These are phyloP conservation scores for Spiraea crenata DNA, from an alignment of 331 rosid species.

Conservation along the genomic window DNA sequence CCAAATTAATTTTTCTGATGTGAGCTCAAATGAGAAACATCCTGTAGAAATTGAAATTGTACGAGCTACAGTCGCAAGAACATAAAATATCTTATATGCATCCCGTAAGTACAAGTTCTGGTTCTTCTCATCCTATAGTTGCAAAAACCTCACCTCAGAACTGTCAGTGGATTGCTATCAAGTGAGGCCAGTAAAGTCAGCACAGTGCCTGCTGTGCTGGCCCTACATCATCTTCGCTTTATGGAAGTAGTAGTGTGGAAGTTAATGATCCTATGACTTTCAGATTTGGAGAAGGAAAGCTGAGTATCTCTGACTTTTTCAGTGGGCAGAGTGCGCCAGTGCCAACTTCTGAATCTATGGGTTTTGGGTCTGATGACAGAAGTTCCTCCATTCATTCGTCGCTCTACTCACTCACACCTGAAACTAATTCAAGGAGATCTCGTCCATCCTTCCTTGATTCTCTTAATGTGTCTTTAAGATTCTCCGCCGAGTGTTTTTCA, in stretches of 20 bases:
- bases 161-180: constrained; percentile 33
- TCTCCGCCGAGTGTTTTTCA: constrained; percentile 47
- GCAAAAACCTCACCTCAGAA: constrained; percentile 49
- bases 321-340: constrained; percentile 34
- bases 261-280: constrained; percentile 37
- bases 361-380: constrained; percentile 39
- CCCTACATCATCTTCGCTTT: constrained; percentile 32
- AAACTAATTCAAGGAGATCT: constrained; percentile 61
- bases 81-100: constrained; percentile 40
- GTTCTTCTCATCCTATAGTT: constrained; percentile 41
- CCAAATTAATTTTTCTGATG: constrained; percentile 42
- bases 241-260: constrained; percentile 58
- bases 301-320: constrained; percentile 33
- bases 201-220: constrained; percentile 31
- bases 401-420: constrained; percentile 37
- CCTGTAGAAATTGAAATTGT: constrained; percentile 59
- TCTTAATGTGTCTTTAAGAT: constrained; percentile 52
- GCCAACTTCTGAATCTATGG: constrained; percentile 44
- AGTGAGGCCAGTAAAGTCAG: constrained; percentile 43
- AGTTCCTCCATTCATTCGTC: constrained; percentile 45
- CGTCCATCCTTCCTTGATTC: constrained; percentile 93
- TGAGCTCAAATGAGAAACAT: constrained; percentile 48
- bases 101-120: constrained; percentile 33
- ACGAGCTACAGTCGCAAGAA: constrained; percentile 45
- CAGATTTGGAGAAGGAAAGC: constrained; percentile 37